These are phyloP conservation scores for Syzygium syzygioides DNA, from an alignment of 441 rosid species.

Conservation along the genomic window DNA sequence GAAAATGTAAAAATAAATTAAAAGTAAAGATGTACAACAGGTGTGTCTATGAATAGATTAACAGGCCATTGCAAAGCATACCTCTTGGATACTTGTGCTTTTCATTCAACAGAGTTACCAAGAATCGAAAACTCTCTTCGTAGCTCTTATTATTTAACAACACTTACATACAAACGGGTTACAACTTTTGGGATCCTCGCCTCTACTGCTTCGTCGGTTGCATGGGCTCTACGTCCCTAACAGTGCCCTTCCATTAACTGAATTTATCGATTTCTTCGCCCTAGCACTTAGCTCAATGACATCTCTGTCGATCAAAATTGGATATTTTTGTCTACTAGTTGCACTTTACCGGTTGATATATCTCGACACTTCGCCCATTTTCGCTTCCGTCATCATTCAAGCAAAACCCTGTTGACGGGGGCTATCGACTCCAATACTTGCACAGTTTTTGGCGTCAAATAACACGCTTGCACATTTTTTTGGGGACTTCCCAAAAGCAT, in stretches of 20 bases:
- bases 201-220: background rate
- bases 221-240: background rate
- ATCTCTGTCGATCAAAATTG: background rate
- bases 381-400: background rate
- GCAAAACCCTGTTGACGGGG: background rate
- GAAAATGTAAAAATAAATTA: background rate
- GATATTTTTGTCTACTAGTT: background rate
- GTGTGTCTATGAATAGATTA: background rate
- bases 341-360: background rate
- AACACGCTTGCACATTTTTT: background rate
- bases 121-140: rapidly evolving
- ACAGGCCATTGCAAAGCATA: background rate
- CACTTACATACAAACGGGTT: background rate
- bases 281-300: background rate
- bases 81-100: background rate
- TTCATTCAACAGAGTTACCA: background rate
- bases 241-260: background rate
- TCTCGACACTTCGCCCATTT: background rate
- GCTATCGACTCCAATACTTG: background rate
- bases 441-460: background rate
- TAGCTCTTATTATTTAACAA: background rate
- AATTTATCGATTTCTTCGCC: background rate
- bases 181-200: background rate
- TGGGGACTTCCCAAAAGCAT: background rate
- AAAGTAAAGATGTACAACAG: background rate